Evolutionary conservation across 139 green algal genomes (phyloP), one percentile per base, ranked within the genome.

Genomic region (Micromonas commoda): DNA sequence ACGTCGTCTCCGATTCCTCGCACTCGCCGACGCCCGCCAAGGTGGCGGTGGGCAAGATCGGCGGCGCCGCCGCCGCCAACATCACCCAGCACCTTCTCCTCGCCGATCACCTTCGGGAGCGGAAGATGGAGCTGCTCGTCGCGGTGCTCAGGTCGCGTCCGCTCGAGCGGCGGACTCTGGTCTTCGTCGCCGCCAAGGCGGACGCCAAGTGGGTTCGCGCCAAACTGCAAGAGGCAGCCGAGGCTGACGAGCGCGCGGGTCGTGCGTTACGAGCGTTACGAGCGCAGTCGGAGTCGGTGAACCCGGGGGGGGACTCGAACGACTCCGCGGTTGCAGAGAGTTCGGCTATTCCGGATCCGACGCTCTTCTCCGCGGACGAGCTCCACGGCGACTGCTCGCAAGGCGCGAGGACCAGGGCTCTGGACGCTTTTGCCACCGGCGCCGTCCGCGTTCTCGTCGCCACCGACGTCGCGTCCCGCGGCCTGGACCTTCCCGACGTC

Each of bases 401-500:
- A 68, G 39, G 32, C 9, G 33, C 73, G 54, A 37, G 80, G 23
- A 26, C 54, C 57, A 28, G 31, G 0, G 63, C 78, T 57, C 71
- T 83, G 0, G 64, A 37, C 45, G 64, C 63, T 1, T 83, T 83
- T 65, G 2, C 3, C n/a, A 31, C 38, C 6, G 80, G 72, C 6
- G 51, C 16, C 24, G n/a, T 31, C 4, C 34, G 26, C 67, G 52
- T 82, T 16, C 63, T 85, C 21, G 64, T 85, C 21, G 81, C 81
- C 67, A 82, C 79, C 26, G 79, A 83, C 73, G 79, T 83, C n/a
- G 79, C 79, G 6, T 74, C 79, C 28, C 72, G 79, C 23, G 81
- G 81, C 2, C 20, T 85, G 1, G 81, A 85, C 61, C 37, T 85
- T 13, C 69, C 68, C 21, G 45, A 34, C 26, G 71, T 85, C 35